Evolutionary conservation across 352 stramenopile genomes (phyloP), one percentile per base, ranked within the genome.

Genomic region (Thraustochytrium striatum): DNA sequence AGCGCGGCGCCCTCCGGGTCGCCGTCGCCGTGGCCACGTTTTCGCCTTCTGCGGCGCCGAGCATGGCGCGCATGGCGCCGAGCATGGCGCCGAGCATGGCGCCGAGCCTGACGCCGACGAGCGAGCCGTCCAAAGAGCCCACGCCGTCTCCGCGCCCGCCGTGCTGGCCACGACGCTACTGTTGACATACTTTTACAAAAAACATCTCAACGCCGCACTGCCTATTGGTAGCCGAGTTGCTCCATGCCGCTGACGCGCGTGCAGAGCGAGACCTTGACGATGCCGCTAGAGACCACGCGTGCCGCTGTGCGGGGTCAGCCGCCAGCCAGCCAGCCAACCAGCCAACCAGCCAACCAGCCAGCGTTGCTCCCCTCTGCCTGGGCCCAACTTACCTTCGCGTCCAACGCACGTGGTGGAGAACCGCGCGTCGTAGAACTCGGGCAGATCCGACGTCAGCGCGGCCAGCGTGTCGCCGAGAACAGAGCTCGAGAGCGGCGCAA

Each of bases 371-470:
- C 47, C 47, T 16, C 47, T 21, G 25, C 16, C 47, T 55, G 16
- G 47, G 47, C 47, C 25, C 25, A 25, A 55, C 47, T 55, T 55
- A 55, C 47, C 39, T 25, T 75, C 65, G 7, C 65, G 44, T 3
- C 65, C 65, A 7, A 32, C 19, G 52, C 65, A 62, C 30, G 2
- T 43, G 7, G 65, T 75, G 9, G 65, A 62, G 32, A 75, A 75
- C 52, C 50, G 43, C 2, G 65, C 11, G 41, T 75, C 65, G 36
- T 75, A 75, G 30, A 75, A 75, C 47, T 75, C 65, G 9, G 65
- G 32, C 3, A 38, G 52, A 11, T 75, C 65, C 35, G 65, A 72
- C 11, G 65, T 75, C 5, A 75, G 1, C 8, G 44, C 16, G 3
- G 65, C 65, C 13, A 75, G 7, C 2, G 65, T 32, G 36, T 75